A percentile compares a stretch with the other conserved stretches of the same genome.
Evolutionary conservation across 106 monocot species (phyloP).

Genomic region (Allium cepa): DNA sequence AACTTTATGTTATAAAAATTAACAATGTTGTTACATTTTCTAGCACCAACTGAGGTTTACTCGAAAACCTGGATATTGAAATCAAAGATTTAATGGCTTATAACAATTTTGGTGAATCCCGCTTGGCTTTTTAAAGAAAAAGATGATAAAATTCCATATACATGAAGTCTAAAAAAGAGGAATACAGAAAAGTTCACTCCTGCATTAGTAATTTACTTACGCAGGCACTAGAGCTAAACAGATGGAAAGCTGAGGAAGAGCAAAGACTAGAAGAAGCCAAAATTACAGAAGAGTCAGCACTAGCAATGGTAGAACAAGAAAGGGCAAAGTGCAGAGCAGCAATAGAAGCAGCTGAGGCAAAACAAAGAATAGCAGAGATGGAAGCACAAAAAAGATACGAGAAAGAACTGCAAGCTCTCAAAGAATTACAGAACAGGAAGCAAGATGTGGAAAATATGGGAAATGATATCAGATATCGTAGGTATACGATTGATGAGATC

Average conservation of each 20-base stretch:
- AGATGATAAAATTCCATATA: no score
- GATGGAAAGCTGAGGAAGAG: constrained; percentile 27
- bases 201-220: neutral
- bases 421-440: neutral
- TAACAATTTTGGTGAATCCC: no score
- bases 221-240: constrained; percentile 9
- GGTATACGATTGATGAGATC: constrained; percentile 23
- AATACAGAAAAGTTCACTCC: no score
- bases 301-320: constrained; percentile 15
- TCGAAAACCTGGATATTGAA: no score
- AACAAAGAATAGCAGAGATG: constrained; percentile 23
- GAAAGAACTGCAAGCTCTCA: constrained; percentile 1
- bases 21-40: no score
- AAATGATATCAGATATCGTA: constrained; percentile 9
- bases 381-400: constrained; percentile 20
- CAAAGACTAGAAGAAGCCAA: constrained; percentile 19
- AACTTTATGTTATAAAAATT: no score
- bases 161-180: no score
- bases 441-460: neutral
- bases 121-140: no score
- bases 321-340: constrained; percentile 17
- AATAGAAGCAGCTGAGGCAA: constrained; percentile 16
- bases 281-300: constrained; percentile 9
- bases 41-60: no score
- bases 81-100: no score